These are phyloP conservation scores for Daldinia loculata DNA, from an alignment of 495 filamentous ascomycete species.

Conservation along the genomic window DNA sequence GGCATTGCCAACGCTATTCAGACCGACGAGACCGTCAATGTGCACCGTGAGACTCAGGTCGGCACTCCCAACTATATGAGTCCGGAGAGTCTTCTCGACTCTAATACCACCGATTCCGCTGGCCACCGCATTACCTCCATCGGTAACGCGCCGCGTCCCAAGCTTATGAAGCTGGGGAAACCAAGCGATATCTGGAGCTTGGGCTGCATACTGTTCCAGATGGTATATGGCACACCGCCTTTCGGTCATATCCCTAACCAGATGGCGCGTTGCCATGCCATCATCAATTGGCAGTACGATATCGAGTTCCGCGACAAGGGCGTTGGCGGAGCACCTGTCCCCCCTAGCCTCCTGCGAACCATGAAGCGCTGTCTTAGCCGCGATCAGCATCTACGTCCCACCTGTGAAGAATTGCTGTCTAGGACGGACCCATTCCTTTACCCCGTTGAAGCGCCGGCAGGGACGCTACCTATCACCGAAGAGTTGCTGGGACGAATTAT, in stretches of 20 bases:
- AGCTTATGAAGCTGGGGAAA: conserved; percentile 95
- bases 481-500: conserved; percentile 80
- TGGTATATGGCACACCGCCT: conserved; percentile 92
- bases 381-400: conserved; percentile 78
- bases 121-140: conserved; percentile 45
- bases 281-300: conserved; percentile 83
- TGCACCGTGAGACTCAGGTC: conserved; percentile 93
- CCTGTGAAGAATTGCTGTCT: conserved; percentile 76
- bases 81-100: conserved; percentile 90
- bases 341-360: conserved; percentile 73
- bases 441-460: conserved; percentile 68
- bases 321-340: conserved; percentile 75
- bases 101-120: conserved; percentile 68
- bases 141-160: conserved; percentile 60
- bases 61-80: conserved; percentile 99
- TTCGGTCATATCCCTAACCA: conserved; percentile 91
- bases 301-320: conserved; percentile 84
- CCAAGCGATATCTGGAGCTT: conserved; percentile 95
- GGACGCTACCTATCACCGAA: conserved; percentile 74
- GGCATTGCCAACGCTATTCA: conserved; percentile 98
- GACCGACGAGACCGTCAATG: conserved; percentile 92
- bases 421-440: conserved; percentile 82
- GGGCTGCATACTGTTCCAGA: conserved; percentile 96
- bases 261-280: conserved; percentile 77
- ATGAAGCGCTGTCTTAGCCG: conserved; percentile 82